These are phyloP conservation scores for Tetrahymena malaccensis DNA, from an alignment of 73 alveolate species.

Conservation along the genomic window DNA sequence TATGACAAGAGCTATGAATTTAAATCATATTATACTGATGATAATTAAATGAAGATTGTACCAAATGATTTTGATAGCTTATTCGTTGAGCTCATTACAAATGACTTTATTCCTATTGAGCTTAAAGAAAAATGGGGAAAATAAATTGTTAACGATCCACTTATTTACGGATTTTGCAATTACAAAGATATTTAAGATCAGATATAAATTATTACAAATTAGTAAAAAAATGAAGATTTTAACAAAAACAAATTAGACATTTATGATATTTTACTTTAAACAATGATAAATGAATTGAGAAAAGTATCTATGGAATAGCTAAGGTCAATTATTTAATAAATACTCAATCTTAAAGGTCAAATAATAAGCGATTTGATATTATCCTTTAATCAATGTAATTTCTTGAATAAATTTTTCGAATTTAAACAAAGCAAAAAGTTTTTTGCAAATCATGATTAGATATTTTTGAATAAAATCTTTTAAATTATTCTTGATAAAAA, in stretches of 20 bases:
- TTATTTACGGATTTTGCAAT: background rate
- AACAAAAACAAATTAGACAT: background rate
- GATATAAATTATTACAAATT: background rate
- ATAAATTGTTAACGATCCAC: background rate
- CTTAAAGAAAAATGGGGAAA: background rate
- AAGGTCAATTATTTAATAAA: background rate
- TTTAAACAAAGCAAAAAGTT: too few relatives aligned
- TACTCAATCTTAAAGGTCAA: background rate
- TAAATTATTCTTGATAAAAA: too few relatives aligned
- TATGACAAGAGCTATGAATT: background rate
- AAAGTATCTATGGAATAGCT: background rate
- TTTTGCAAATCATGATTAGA: too few relatives aligned
- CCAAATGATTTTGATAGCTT: background rate
- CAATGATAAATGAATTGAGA: background rate
- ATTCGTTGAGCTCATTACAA: background rate
- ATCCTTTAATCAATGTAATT: background rate
- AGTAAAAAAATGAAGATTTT: background rate
- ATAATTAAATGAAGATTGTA: background rate
- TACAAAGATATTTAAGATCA: background rate
- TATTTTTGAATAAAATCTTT: too few relatives aligned
- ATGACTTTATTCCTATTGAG: background rate
- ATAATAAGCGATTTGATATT: background rate
- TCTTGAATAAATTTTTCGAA: background rate
- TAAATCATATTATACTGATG: background rate
- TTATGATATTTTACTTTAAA: background rate